Conservation (phyloP, 164 flowering plant genomes). For the Nymphaea colorata region DNA sequence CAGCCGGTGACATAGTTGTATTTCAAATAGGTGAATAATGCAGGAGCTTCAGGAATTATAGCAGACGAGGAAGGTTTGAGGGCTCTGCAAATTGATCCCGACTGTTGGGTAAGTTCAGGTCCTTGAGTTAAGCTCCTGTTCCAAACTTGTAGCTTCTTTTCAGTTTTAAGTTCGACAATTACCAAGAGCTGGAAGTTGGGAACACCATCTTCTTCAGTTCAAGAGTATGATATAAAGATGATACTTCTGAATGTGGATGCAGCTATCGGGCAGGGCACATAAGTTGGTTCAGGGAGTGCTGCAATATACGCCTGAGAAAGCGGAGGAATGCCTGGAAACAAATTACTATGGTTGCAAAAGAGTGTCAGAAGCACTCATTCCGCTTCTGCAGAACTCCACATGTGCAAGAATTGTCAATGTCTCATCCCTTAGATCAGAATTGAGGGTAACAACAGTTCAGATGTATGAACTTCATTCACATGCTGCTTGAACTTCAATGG, state of each 20-base stretch:
- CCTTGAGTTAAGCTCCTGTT: not conserved
- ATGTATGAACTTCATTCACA: not conserved
- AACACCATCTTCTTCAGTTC: no score
- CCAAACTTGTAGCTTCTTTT: no score
- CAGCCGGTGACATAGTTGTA: no score
- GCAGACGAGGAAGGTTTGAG: conserved; percentile 42
- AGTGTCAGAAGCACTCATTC: conserved; percentile 17
- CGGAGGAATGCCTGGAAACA: conserved; percentile 14
- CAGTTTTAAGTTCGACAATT: no score
- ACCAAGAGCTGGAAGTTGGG: no score
- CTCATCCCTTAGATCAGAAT: conserved; percentile 10
- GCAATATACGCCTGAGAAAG: conserved; percentile 10
- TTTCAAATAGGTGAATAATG: conserved; percentile 77
- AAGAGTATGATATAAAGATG: no score
- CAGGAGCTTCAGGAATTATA: conserved; percentile 41
- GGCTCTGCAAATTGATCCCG: conserved; percentile 42
- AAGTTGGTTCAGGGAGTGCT: conserved; percentile 36
- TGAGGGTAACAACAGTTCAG: conserved; percentile 6
- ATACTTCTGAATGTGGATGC: conserved; percentile 5
- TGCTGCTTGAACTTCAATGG: not conserved
- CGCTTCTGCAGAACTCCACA: conserved; percentile 14
- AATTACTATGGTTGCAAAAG: conserved; percentile 21
- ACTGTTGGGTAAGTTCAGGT: conserved; percentile 32
- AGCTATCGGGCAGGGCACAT: conserved; percentile 57
- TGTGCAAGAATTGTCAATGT: conserved; percentile 17